Evolutionary conservation across 306 rosid genomes (phyloP).

Genomic region (Vicia faba): DNA sequence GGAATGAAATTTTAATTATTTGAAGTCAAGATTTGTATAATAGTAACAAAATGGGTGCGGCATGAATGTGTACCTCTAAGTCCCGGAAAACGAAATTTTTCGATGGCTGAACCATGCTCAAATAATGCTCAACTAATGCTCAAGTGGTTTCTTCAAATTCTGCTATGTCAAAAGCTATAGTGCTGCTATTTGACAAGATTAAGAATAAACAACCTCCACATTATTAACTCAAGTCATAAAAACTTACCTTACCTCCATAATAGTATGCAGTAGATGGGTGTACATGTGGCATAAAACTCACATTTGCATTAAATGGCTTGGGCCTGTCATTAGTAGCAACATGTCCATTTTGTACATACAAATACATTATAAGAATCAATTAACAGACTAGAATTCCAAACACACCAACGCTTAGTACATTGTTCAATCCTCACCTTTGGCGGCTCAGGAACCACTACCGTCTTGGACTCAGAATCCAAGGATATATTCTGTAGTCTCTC

Average conservation of each 20-base stretch:
- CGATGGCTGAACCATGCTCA: constrained; percentile 44
- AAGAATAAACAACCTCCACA: not conserved
- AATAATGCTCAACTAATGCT: no score
- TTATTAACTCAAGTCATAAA: constrained; percentile 12
- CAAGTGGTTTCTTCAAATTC: not conserved
- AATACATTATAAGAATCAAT: not conserved
- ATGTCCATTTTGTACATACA: constrained; percentile 7
- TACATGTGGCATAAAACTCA: not conserved
- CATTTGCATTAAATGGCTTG: constrained; percentile 26
- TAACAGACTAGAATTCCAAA: not conserved
- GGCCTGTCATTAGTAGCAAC: not conserved
- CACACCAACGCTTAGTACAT: not conserved
- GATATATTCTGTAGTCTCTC: constrained; percentile 3
- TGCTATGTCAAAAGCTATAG: not conserved
- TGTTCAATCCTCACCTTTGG: not conserved
- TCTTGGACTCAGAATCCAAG: constrained; percentile 21
- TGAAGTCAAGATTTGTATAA: no score
- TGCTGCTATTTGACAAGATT: not conserved
- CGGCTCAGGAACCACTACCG: constrained; percentile 3
- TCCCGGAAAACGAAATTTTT: constrained; percentile 52
- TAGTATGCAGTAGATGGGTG: constrained; percentile 8
- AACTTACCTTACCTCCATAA: constrained; percentile 34
- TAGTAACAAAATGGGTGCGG: not conserved
- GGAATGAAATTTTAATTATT: no score
- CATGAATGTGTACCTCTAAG: constrained; percentile 57